Base-by-base conservation (phyloP, 495 filamentous ascomycete species). In the Annulohypoxylon maeteangense region DNA sequence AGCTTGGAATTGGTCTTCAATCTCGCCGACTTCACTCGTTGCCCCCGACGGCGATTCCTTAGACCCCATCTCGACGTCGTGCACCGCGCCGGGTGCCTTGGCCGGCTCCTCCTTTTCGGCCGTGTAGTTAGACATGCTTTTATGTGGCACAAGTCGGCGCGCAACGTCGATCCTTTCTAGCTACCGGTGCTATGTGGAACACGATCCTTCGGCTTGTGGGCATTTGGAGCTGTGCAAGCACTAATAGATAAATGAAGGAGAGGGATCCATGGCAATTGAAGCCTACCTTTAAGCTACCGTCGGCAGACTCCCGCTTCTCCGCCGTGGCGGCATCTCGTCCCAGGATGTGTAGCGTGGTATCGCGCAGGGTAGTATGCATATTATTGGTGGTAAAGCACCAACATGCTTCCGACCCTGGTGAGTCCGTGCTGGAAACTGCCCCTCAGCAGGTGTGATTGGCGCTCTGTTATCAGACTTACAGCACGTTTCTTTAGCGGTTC, bases 1-100 rank as follows among this genome's bases (percentile, higher is more conserved):
- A 1, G 48, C 61, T 36, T 66, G 36, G 11, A 74, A 74, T 23
- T 45, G 66, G 27, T 70, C 71, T 6, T 74, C 66, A n/a, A 65
- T 47, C 31, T 74, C 71, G 56, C 36, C 57, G 6, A 25, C 18
- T 47, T 74, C 71, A 53, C 65, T 66, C 14, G 67, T 45, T 27
- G 3, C 42, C 11, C 32, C 31, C 12, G 66, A 69, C 14, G 56
- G 50, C 2, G 50, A 50, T 7, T 63, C 66, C 44, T 58, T 70
- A 36, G 62, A 11, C 2, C 71, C 71, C 51, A 36, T 66, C 32
- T 70, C 71, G 23, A 70, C 62, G 34, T 74, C 71, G 4, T 16
- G 56, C 54, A 53, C 54, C 16, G 25, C 38, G 40, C 27, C 51
- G 32, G 16, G 27, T 4, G 34, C 45, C 22, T 62, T 56, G 20